Conservation (phyloP, 2,329 filamentous ascomycete species). For the Trichoderma citrinoviride region DNA sequence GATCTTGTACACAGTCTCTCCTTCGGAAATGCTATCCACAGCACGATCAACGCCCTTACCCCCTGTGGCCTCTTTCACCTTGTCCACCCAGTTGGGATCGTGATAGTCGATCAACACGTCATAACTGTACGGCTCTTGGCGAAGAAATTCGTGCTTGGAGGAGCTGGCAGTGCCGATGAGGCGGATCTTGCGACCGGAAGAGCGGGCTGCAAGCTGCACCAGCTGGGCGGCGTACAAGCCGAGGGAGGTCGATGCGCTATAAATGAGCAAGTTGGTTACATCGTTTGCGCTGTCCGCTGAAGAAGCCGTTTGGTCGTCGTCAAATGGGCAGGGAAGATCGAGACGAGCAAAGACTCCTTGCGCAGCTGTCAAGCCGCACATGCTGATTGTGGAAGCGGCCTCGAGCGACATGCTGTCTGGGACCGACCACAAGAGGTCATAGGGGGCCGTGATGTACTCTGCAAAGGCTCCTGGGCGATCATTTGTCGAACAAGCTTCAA, state of each 20-base stretch:
- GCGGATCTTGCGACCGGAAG: constrained; percentile 20
- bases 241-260: constrained; percentile 36
- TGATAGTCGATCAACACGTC: constrained; percentile 41
- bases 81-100: constrained; percentile 34
- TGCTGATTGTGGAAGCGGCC: constrained; percentile 39
- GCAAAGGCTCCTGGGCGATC: constrained; percentile 45
- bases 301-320: not conserved
- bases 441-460: constrained; percentile 37
- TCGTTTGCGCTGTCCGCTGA: not conserved
- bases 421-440: constrained; percentile 40
- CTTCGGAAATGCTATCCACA: constrained; percentile 42
- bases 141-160: constrained; percentile 30
- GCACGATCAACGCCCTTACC: constrained; percentile 36
- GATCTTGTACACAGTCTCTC: constrained; percentile 34
- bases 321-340: constrained; percentile 37
- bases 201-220: constrained; percentile 21
- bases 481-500: constrained; percentile 39
- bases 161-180: constrained; percentile 34
- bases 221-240: constrained; percentile 36
- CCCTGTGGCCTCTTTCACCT: constrained; percentile 29
- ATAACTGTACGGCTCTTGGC: constrained; percentile 37
- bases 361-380: constrained; percentile 44
- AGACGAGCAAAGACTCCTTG: constrained; percentile 42
- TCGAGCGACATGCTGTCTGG: constrained; percentile 35
- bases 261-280: constrained; percentile 30